Base-by-base conservation (phyloP, 2,329 filamentous ascomycete species). In the Sporothrix inflata region DNA sequence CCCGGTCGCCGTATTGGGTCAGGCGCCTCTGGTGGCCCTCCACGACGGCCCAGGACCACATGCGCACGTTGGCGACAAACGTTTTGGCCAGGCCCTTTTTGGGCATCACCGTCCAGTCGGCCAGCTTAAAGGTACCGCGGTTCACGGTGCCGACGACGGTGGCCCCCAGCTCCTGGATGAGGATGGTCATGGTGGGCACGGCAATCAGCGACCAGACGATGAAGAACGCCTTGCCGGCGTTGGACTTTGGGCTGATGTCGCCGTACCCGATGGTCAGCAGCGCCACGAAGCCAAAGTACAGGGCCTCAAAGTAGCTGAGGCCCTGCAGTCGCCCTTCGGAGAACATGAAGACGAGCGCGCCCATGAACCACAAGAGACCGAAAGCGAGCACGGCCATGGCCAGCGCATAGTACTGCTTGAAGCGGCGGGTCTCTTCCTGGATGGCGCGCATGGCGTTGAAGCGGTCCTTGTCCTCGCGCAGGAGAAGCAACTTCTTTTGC, bases 221-320 rank as follows among this genome's bases (percentile, higher is more conserved):
- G 77, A 93, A 93, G 78, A 92, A 91, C 0, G 89, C 88, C 63
- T 90, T 86, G 4, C 89, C 90, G 0, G 88, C 85, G 76, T 92
- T 92, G 7, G 85, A 88, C 73, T 86, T 85, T 0, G 91, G 90
- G 9, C 86, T 84, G 24, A 91, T 81, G 76, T 92, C 90, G 7
- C 90, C 90, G 75, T 92, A 68, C 3, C 91, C 91, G 60, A 92
- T 90, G 0, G 91, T 92, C 11, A 92, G 78, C 0, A 93, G 85
- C 1, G 87, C 88, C 24, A 90, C 86, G 76, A 91, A 92, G 78
- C 88, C 90, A 79, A 92, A 92, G 78, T 92, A 92, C 8, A 93
- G 79, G 0, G 87, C 83, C 75, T 91, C 80, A 75, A 92, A 92
- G 76, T 92, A 92, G 3, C 81, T 84, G 78, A 90, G 82, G 1